Evolutionary conservation across 768 basidiomycete genomes (phyloP).

Genomic region (Agaricus blazei): DNA sequence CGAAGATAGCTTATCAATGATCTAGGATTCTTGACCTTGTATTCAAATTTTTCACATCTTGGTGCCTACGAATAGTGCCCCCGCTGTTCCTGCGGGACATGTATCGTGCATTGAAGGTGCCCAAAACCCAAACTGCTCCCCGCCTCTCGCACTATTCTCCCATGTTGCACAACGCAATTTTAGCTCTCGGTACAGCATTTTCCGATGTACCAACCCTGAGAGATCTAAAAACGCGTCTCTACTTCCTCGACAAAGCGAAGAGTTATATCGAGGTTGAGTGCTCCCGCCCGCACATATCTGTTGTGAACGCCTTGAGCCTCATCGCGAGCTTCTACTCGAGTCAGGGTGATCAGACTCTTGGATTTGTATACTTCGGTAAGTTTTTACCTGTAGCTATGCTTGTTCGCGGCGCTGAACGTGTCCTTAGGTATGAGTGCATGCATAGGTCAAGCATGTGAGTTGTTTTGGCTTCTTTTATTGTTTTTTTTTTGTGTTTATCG

Average conservation of each 20-base stretch:
- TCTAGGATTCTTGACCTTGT: conserved; percentile 37
- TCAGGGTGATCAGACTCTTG: conserved; percentile 41
- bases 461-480: neutral
- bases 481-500: neutral
- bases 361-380: conserved; percentile 44
- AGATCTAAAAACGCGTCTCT: conserved; percentile 35
- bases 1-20: conserved; percentile 1
- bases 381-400: conserved; percentile 2
- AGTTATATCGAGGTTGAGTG: conserved; percentile 42
- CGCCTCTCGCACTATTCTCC: conserved; percentile 62
- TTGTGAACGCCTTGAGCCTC: conserved; percentile 37
- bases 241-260: conserved; percentile 39
- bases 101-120: conserved; percentile 33
- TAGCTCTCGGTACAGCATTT: conserved; percentile 40
- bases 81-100: conserved; percentile 46
- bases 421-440: conserved; percentile 50
- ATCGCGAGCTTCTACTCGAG: conserved; percentile 42
- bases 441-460: conserved; percentile 55
- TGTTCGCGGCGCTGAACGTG: conserved; percentile 6
- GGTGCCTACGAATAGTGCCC: conserved; percentile 45
- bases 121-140: conserved; percentile 30
- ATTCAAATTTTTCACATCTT: conserved; percentile 46
- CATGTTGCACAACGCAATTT: conserved; percentile 65
- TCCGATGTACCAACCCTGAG: conserved; percentile 39
- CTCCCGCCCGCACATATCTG: conserved; percentile 38